Conservation (phyloP, 176 grass and related monocot species). For the Pontederia crassipes region DNA sequence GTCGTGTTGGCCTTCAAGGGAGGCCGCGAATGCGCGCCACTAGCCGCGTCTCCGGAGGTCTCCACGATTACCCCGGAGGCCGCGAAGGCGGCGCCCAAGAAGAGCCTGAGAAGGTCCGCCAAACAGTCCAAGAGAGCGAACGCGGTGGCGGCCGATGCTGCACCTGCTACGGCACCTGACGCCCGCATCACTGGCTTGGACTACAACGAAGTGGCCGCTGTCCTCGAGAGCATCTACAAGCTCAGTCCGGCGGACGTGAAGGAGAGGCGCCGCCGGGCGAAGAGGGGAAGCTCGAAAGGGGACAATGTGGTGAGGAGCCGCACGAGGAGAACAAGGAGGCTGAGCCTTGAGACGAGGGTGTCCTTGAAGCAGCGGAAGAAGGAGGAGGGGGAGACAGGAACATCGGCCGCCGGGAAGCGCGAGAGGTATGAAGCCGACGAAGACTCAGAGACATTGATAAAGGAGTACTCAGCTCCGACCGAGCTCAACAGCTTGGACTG, state of each 20-base stretch:
- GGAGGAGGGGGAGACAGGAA: neutral
- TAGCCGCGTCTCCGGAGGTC: slow-evolving; percentile 30
- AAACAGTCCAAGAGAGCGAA: slow-evolving; percentile 3
- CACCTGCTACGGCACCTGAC: slow-evolving; percentile 1
- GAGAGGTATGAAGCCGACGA: slow-evolving; percentile 22
- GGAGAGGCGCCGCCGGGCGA: neutral
- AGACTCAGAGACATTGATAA: slow-evolving; percentile 42
- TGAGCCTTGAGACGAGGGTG: slow-evolving; percentile 54
- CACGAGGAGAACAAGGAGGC: slow-evolving; percentile 31
- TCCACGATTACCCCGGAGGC: slow-evolving; percentile 11
- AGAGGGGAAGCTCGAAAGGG: slow-evolving; percentile 11
- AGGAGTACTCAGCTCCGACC: slow-evolving; percentile 44
- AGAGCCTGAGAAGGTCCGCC: slow-evolving; percentile 19
- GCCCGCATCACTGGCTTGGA: slow-evolving; percentile 29
- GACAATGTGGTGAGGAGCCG: slow-evolving; percentile 33
- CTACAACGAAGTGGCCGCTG: slow-evolving; percentile 74
- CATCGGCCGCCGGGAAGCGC: neutral
- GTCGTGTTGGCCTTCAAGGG: slow-evolving; percentile 22
- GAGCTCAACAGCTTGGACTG: slow-evolving; percentile 72
- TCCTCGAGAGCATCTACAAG: slow-evolving; percentile 83
- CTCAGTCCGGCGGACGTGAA: slow-evolving; percentile 60
- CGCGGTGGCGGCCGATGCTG: neutral
- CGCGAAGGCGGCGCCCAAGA: slow-evolving; percentile 15
- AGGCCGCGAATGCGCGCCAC: slow-evolving; percentile 31
- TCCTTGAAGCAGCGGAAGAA: slow-evolving; percentile 24